These are phyloP conservation scores for Puccinia novopanici DNA, from an alignment of 1,284 basidiomycete species.

Conservation along the genomic window DNA sequence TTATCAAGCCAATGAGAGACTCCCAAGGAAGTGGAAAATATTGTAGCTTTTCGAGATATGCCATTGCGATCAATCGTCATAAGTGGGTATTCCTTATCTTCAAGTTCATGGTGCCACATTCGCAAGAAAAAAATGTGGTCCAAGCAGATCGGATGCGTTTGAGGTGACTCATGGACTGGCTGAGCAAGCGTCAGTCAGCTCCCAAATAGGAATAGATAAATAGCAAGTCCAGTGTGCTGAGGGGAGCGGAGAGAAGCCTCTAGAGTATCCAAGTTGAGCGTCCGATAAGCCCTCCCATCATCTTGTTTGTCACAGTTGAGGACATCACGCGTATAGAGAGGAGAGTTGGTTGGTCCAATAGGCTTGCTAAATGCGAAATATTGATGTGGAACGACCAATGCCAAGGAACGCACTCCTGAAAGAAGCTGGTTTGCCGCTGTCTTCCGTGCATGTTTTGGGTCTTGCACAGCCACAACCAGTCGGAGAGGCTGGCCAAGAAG, in stretches of 20 bases:
- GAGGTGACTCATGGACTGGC: constrained; percentile 16
- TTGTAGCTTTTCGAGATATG: constrained; percentile 13
- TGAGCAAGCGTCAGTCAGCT: constrained; percentile 13
- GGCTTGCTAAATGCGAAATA: background rate
- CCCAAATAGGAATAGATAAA: constrained; percentile 29
- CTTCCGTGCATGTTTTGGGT: too few relatives aligned
- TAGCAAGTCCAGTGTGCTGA: background rate
- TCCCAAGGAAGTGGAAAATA: constrained; percentile 15
- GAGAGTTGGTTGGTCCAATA: background rate
- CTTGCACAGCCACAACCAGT: too few relatives aligned
- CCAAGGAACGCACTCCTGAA: too few relatives aligned
- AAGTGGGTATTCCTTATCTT: background rate
- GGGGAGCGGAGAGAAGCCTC: background rate
- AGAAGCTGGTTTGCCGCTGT: too few relatives aligned
- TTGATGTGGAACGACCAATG: background rate
- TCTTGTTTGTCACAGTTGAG: constrained; percentile 34
- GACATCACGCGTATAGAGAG: background rate
- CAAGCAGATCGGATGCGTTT: constrained; percentile 20
- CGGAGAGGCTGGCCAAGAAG: too few relatives aligned
- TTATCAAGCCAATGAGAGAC: constrained; percentile 17
- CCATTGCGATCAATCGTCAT: constrained; percentile 1
- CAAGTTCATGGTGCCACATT: constrained; percentile 9
- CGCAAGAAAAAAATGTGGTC: constrained; percentile 10
- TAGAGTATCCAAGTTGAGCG: constrained; percentile 3
- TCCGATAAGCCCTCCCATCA: background rate